Percentiles rank a stretch among this genome's conserved stretches.
Evolutionary conservation across 2,329 filamentous ascomycete species (phyloP).

Genomic region (Sarocladiaceae sp.): DNA sequence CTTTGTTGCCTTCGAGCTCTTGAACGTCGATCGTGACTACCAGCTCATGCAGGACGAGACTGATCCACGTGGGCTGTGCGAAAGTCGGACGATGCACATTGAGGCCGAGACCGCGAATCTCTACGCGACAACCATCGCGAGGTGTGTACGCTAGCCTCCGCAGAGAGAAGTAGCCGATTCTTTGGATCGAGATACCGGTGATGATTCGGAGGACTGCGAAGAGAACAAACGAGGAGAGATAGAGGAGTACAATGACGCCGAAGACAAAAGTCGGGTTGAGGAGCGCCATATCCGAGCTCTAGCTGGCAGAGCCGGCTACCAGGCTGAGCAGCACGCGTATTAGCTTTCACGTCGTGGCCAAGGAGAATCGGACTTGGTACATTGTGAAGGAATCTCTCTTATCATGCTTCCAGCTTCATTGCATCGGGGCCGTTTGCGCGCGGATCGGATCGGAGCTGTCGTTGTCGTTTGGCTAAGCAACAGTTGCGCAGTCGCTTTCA

Average conservation of each 20-base stretch:
- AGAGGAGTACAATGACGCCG: conserved; percentile 78
- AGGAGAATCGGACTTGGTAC: background rate
- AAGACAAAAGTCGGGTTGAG: conserved; percentile 78
- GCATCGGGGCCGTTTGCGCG: background rate
- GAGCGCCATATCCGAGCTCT: conserved; percentile 51
- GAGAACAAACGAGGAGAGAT: conserved; percentile 86
- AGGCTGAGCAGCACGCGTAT: background rate
- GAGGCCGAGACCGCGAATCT: conserved; percentile 83
- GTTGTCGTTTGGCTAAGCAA: background rate
- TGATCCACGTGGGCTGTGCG: conserved; percentile 94
- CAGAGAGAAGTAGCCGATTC: conserved; percentile 88
- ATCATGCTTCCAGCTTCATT: background rate
- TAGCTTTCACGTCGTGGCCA: too few species aligned
- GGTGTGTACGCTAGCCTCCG: conserved; percentile 87
- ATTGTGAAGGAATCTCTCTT: background rate
- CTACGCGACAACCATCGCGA: conserved; percentile 81
- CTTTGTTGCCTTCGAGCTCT: conserved; percentile 52
- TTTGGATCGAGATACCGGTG: conserved; percentile 92
- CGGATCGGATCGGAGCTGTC: background rate
- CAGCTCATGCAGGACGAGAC: conserved; percentile 80
- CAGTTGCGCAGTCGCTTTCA: background rate
- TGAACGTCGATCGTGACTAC: conserved; percentile 77
- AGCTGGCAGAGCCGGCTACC: background rate
- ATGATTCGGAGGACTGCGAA: conserved; percentile 90
- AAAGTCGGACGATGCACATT: conserved; percentile 92